A percentile compares a stretch with the other conserved stretches of the same genome.
Evolutionary conservation across 768 basidiomycete genomes (phyloP).

Genomic region (Boletus huronensis): DNA sequence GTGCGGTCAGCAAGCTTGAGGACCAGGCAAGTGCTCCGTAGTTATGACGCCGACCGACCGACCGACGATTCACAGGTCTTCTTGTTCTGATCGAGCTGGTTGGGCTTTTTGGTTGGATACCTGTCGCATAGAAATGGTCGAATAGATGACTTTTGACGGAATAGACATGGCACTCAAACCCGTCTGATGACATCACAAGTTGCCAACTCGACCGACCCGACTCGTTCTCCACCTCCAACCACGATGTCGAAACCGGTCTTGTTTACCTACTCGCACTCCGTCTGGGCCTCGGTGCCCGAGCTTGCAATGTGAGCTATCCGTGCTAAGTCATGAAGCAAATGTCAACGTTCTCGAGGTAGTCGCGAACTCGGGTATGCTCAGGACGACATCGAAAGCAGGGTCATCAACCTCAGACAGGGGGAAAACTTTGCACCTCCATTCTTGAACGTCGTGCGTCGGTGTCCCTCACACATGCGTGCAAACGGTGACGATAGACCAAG

Average conservation of each 20-base stretch:
- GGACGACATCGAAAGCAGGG: slow-evolving; percentile 34
- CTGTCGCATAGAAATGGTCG: background rate
- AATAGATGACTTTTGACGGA: slow-evolving; percentile 10
- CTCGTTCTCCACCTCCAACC: background rate
- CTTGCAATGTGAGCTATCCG: slow-evolving; percentile 38
- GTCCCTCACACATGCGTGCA: background rate
- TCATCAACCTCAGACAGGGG: slow-evolving; percentile 43
- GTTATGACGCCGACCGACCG: slow-evolving; percentile 4
- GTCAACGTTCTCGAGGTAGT: slow-evolving; percentile 21
- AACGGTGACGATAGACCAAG: slow-evolving; percentile 21
- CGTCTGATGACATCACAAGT: background rate
- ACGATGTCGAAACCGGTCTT: slow-evolving; percentile 26
- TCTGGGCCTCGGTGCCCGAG: slow-evolving; percentile 41
- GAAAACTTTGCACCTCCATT: slow-evolving; percentile 48
- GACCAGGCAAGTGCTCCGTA: slow-evolving; percentile 57
- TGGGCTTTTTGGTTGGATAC: background rate
- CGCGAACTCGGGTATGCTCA: slow-evolving; percentile 42
- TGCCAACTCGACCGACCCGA: background rate
- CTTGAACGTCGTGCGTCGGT: slow-evolving; percentile 34
- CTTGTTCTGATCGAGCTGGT: slow-evolving; percentile 31
- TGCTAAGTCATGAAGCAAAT: too few species aligned
- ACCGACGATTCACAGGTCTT: slow-evolving; percentile 35
- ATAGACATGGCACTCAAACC: background rate
- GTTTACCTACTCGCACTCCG: slow-evolving; percentile 35
- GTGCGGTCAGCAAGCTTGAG: slow-evolving; percentile 87